phyloP scores from a whole-genome alignment of 2,329 filamentous ascomycete species.

The Ophiocordyceps australis region DNA sequence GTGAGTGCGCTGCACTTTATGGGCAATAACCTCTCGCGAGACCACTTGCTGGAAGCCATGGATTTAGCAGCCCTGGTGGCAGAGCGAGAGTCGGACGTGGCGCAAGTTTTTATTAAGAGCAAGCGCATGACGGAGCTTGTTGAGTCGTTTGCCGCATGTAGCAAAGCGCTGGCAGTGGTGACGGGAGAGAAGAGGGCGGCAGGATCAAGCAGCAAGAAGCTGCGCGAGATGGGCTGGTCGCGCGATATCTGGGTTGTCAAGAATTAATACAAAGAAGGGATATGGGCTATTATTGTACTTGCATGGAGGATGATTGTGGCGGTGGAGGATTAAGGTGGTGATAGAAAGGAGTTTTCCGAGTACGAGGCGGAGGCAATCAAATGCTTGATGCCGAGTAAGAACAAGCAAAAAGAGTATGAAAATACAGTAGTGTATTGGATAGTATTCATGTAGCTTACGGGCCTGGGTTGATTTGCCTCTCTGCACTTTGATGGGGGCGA shows the following conservation, averaged over 20 bases:
- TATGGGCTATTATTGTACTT: too few species aligned
- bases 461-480: too few species aligned
- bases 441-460: too few species aligned
- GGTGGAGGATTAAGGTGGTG: too few species aligned
- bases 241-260: slow-evolving; percentile 43
- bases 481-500: too few species aligned
- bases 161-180: slow-evolving; percentile 47
- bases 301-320: too few species aligned
- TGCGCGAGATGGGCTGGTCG: slow-evolving; percentile 43
- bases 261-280: too few species aligned
- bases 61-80: slow-evolving; percentile 65
- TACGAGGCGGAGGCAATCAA: too few species aligned
- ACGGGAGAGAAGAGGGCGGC: slow-evolving; percentile 33
- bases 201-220: slow-evolving; percentile 35
- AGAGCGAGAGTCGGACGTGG: slow-evolving; percentile 48
- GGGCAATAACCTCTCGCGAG: slow-evolving; percentile 54
- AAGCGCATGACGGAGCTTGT: slow-evolving; percentile 60
- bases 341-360: too few species aligned
- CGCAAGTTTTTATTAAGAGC: slow-evolving; percentile 42
- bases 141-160: slow-evolving; percentile 57
- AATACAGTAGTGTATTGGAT: too few species aligned
- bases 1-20: slow-evolving; percentile 66
- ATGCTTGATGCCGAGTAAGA: too few species aligned
- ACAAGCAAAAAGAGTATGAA: too few species aligned
- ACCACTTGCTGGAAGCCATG: slow-evolving; percentile 70